Evolutionary conservation across 331 rosid genomes (phyloP), one percentile per base, ranked within the genome.

Genomic region (Quercus tomentella): DNA sequence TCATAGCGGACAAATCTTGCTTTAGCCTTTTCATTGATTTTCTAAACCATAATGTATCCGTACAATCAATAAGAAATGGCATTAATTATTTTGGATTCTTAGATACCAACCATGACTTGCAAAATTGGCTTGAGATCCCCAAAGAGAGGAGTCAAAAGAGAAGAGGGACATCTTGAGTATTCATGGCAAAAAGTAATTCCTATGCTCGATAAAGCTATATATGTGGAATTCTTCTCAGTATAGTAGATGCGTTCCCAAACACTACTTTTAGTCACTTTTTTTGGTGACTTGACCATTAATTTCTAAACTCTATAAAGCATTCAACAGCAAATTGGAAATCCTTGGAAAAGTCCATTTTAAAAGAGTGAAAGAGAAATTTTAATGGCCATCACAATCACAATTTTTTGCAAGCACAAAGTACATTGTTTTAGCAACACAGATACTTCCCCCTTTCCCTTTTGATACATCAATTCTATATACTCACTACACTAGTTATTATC

Each of bases 61-160:
- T 79, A 81, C 84, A 84, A 84, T 82, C 78, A 74, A 71, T 72
- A 54, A 81, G 78, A 78, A 56, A 52, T 75, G 73, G 79, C 82
- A 85, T 74, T 76, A 75, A 83, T 74, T 76, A 75, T 45, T 25
- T 37, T 76, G 83, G 61, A 55, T 55, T 70, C 58, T 70, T 58
- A 73, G 76, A 56, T 65, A 49, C 55, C 9, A 41, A 20, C 51
- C 72, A 73, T 21, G 73, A 61, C 74, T 72, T 70, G 55, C 52
- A 82, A 41, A 67, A 76, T 31, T 31, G 7, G 54, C 70, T 77
- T 70, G 81, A 63, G 51, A 76, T 75, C 77, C 69, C 37, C 21
- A 72, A 67, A 78, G 85, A 72, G 71, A 78, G 85, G 87, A 83
- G 89, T 90, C 92, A 91, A 91, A 91, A 91, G 92, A 79, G 80